Percentiles rank a stretch among this genome's conserved stretches.
Evolutionary conservation across 2,329 filamentous ascomycete genomes (phyloP).

Genomic region (Didymella exigua): DNA sequence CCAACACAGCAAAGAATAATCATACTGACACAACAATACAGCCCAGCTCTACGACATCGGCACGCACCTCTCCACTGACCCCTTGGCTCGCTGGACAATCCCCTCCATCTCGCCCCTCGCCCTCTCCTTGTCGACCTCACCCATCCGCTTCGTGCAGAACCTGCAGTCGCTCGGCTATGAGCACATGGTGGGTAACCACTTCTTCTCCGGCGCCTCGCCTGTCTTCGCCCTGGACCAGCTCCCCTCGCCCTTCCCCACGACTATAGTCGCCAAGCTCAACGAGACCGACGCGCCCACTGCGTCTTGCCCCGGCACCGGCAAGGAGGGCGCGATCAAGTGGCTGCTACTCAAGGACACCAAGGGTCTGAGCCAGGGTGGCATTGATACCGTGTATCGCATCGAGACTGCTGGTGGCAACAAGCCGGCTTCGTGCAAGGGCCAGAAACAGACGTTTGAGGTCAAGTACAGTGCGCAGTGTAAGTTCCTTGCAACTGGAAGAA

Average conservation of each 20-base stretch:
- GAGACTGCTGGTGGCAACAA: slow-evolving; percentile 56
- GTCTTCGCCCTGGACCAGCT: slow-evolving; percentile 62
- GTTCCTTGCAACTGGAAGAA: neutral
- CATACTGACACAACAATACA: slow-evolving; percentile 23
- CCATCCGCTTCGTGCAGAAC: slow-evolving; percentile 31
- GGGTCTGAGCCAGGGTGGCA: slow-evolving; percentile 45
- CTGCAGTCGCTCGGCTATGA: slow-evolving; percentile 39
- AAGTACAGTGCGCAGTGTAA: slow-evolving; percentile 51
- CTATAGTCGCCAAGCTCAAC: slow-evolving; percentile 54
- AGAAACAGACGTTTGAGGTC: slow-evolving; percentile 44
- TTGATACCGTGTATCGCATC: slow-evolving; percentile 55
- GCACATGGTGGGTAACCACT: slow-evolving; percentile 67
- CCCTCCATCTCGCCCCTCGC: slow-evolving; percentile 41
- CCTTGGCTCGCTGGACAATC: slow-evolving; percentile 41
- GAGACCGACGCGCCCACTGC: slow-evolving; percentile 58
- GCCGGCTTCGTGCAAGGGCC: slow-evolving; percentile 48
- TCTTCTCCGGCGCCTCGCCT: slow-evolving; percentile 63
- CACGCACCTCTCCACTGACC: slow-evolving; percentile 37
- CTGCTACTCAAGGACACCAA: slow-evolving; percentile 52
- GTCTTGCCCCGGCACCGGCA: slow-evolving; percentile 46
- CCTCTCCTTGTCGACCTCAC: slow-evolving; percentile 33
- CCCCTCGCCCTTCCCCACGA: slow-evolving; percentile 50
- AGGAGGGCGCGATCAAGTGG: slow-evolving; percentile 54
- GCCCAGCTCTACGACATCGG: slow-evolving; percentile 47
- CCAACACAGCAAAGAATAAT: neutral